phyloP scores from a whole-genome alignment of 2,329 filamentous ascomycete species.

The Phyllosticta capitalensis region DNA sequence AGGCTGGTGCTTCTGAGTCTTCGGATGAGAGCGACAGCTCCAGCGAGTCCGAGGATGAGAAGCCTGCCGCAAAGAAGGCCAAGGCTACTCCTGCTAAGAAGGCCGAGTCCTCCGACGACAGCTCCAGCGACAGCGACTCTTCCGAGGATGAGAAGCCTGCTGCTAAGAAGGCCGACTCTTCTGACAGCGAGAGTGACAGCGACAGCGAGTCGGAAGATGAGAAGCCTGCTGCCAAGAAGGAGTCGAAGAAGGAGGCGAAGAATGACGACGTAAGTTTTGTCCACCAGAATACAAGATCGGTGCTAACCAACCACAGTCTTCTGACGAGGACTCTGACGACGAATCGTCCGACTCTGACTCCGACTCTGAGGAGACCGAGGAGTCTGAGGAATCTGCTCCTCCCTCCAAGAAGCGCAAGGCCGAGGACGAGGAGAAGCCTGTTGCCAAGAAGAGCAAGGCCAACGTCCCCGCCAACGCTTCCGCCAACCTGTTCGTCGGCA shows the following conservation, averaged over 20 bases:
- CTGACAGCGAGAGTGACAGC: neutral
- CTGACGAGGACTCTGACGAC: neutral
- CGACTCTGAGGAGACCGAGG: slow-evolving; percentile 10
- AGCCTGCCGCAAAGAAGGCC: slow-evolving; percentile 13
- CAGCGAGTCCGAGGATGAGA: slow-evolving; percentile 15
- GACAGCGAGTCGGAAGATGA: slow-evolving; percentile 14
- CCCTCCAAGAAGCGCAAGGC: slow-evolving; percentile 60
- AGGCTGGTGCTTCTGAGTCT: slow-evolving; percentile 23
- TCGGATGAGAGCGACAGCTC: neutral
- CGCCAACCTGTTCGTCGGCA: slow-evolving; percentile 77
- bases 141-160: slow-evolving; percentile 9
- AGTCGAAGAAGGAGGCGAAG: slow-evolving; percentile 1
- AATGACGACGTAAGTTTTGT: neutral
- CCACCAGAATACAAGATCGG: too few relatives aligned
- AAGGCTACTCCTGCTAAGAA: slow-evolving; percentile 6
- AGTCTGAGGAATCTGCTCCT: slow-evolving; percentile 24
- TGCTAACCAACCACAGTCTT: neutral
- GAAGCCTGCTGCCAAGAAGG: slow-evolving; percentile 4
- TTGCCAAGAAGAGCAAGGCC: slow-evolving; percentile 60
- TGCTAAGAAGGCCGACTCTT: slow-evolving; percentile 7
- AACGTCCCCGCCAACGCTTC: slow-evolving; percentile 38
- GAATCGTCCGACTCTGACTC: slow-evolving; percentile 11
- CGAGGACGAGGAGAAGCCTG: slow-evolving; percentile 41
- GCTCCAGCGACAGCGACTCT: slow-evolving; percentile 13
- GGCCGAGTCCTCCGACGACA: neutral